Percentiles rank a stretch among this genome's conserved stretches.
Conservation (phyloP, 2,329 filamentous ascomycete genomes). For the Emmonsia crescens region DNA sequence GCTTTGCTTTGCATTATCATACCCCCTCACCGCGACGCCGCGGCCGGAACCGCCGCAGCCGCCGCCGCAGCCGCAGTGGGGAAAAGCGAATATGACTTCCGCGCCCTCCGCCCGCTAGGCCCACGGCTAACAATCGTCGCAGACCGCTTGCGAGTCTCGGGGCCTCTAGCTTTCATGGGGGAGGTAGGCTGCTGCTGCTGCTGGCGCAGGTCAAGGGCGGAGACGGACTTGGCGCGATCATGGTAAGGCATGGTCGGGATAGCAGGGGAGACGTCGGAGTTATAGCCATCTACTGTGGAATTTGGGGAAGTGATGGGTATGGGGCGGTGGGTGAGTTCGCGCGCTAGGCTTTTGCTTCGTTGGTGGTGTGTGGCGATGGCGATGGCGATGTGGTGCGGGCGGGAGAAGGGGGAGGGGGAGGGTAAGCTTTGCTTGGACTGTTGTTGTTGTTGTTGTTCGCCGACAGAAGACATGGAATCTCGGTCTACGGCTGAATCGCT, state of each 20-base stretch:
- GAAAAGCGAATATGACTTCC: constrained; percentile 37
- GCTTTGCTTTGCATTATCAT: neutral
- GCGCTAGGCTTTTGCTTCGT: constrained; percentile 28
- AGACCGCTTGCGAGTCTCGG: constrained; percentile 16
- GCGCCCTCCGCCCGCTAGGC: constrained; percentile 23
- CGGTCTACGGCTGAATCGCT: constrained; percentile 27
- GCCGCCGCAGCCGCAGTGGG: constrained; percentile 20
- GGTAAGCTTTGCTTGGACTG: constrained; percentile 16
- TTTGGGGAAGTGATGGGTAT: constrained; percentile 19
- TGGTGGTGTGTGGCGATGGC: constrained; percentile 25
- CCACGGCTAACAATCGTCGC: constrained; percentile 18
- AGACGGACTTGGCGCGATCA: constrained; percentile 29
- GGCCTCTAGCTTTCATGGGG: constrained; percentile 13
- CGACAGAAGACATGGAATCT: constrained; percentile 17
- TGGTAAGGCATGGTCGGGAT: constrained; percentile 18
- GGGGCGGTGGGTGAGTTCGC: constrained; percentile 22
- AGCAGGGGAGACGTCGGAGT: constrained; percentile 14
- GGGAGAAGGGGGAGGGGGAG: constrained; percentile 10
- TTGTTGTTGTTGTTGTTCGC: too few relatives aligned
- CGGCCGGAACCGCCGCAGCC: constrained; percentile 13
- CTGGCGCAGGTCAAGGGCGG: constrained; percentile 22
- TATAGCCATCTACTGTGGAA: constrained; percentile 20
- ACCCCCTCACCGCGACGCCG: constrained; percentile 3
- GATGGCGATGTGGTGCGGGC: constrained; percentile 16
- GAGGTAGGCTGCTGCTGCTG: constrained; percentile 9